Percentiles rank a stretch among this genome's conserved stretches.
phyloP scores from a whole-genome alignment of 495 filamentous ascomycete genomes.

The Amphirosellinia nigrospora region DNA sequence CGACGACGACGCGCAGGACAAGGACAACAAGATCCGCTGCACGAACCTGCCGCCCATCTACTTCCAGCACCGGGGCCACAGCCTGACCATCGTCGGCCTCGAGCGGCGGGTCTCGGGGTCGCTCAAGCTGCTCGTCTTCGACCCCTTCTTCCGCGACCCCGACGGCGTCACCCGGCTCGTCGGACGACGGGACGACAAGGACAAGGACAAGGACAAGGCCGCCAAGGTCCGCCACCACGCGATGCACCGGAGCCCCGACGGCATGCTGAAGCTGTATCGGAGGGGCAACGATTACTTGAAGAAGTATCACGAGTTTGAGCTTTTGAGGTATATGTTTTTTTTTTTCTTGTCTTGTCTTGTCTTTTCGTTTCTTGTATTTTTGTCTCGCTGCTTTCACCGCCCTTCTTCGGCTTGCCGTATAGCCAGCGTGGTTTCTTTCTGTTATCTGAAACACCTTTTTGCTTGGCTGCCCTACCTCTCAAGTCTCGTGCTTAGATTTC shows the following conservation, averaged over 20 bases:
- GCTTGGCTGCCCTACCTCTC: not conserved
- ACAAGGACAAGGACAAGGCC: not conserved
- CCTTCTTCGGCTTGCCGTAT: not conserved
- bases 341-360: too few species aligned
- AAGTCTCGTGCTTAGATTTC: not conserved
- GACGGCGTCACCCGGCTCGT: constrained; percentile 64
- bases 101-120: constrained; percentile 70
- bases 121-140: constrained; percentile 82
- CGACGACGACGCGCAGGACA: too few species aligned
- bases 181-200: constrained; percentile 35
- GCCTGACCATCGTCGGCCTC: constrained; percentile 88
- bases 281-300: constrained; percentile 68
- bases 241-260: constrained; percentile 50
- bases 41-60: constrained; percentile 85
- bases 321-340: constrained; percentile 76
- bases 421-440: not conserved
- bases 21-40: constrained; percentile 60
- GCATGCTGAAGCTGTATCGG: constrained; percentile 73
- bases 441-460: not conserved
- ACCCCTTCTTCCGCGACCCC: constrained; percentile 82
- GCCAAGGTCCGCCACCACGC: too few species aligned
- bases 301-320: constrained; percentile 77
- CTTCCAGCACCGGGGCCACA: constrained; percentile 90
- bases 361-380: not conserved
- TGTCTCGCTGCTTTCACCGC: not conserved